phyloP scores from a whole-genome alignment of 2,329 filamentous ascomycete species.

The Apiospora marii region DNA sequence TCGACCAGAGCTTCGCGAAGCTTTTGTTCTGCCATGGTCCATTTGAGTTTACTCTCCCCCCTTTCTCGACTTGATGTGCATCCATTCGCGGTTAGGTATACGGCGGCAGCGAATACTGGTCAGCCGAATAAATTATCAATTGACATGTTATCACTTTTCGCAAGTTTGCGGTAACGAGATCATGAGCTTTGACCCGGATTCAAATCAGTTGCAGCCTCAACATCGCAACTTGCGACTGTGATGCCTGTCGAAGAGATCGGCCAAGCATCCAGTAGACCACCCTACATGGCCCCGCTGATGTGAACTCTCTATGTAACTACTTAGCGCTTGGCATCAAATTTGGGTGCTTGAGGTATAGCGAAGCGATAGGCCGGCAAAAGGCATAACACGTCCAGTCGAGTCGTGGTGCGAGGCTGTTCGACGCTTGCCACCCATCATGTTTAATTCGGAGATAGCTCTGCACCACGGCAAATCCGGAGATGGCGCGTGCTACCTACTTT shows the following conservation, averaged over 20 bases:
- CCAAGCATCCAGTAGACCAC: background rate
- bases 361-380: background rate
- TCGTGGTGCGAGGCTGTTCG: background rate
- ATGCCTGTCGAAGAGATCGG: background rate
- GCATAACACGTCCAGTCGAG: background rate
- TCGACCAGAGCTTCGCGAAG: background rate
- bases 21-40: background rate
- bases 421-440: background rate
- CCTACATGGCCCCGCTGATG: background rate
- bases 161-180: background rate
- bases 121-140: background rate
- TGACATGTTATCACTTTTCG: background rate
- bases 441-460: background rate
- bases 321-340: background rate
- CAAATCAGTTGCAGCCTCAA: background rate
- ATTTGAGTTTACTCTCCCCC: background rate
- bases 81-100: background rate
- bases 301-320: background rate
- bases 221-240: background rate
- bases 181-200: background rate
- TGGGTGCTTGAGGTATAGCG: too few species aligned
- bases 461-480: background rate
- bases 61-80: background rate
- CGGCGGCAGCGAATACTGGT: background rate
- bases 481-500: background rate